Base-by-base conservation (phyloP, 176 grass and related monocot genomes). In the Luzula sylvatica region DNA sequence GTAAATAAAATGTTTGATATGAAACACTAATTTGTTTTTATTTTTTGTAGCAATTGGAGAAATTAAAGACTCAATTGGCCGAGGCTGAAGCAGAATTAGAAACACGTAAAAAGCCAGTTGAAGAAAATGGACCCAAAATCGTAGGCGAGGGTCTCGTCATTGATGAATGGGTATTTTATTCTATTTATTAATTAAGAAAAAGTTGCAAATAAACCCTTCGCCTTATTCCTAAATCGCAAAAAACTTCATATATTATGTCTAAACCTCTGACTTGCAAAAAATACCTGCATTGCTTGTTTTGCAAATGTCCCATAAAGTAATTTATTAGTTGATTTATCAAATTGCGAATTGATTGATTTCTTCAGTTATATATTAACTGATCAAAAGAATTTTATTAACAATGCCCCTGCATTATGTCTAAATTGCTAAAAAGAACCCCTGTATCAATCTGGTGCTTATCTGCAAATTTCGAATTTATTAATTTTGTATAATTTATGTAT, bases 91-190 rank as follows among this genome's bases (percentile, higher is more conserved):
- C 85, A 26, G 75, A 84, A 53, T 67, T 98, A 11, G 85, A 98
- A 68, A 56, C 74, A 23, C 60, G 78, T 46, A 98, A 98, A 78
- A 98, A 98, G 68, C 85, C 65, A 13, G 59, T 74, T 0, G 86
- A 98, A 83, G 92, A 90, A 42, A 79, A 67, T 65, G 92, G 78
- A 23, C 71, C 85, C 58, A 86, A 87, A 67, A 77, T 90, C 65
- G 81, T 87, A 26, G 85, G 92, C 16, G 92, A 98, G 82, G 85
- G 92, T 26, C 85, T 90, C 7, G 86, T 90, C 11, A 90, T 98
- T 3, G 92, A 90, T 72, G 85, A 98, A 87, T 98, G 92, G 85
- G 92, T 98, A 86, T 48, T 23, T 13, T 25, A 41, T 61, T 53
- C 50, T 35, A 53, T 23, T 19, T 15, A 29, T 72, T 53, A 28